Evolutionary conservation across 257 asterid species (phyloP).

Genomic region (Nicotiana attenuata): DNA sequence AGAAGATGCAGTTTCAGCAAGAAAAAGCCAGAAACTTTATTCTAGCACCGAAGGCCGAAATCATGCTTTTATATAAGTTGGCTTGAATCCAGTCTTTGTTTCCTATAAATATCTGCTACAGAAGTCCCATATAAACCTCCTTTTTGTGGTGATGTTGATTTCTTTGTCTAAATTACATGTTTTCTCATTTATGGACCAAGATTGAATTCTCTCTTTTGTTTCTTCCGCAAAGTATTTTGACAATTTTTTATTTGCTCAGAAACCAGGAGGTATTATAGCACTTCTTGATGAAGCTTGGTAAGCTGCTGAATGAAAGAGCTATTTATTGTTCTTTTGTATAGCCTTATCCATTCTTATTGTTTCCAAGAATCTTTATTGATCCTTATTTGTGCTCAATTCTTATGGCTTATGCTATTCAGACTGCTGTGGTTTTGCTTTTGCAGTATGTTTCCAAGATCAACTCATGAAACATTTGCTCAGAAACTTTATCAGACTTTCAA

Average conservation of each 20-base stretch:
- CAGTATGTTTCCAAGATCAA: slow-evolving; percentile 97
- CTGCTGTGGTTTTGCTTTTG: slow-evolving; percentile 16
- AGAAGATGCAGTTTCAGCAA: not conserved
- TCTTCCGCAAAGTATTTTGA: not conserved
- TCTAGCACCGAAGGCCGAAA: not conserved
- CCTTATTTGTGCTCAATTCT: not conserved
- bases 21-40: not conserved
- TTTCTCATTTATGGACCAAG: not conserved
- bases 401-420: not conserved
- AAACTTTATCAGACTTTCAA: slow-evolving; percentile 85
- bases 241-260: slow-evolving; percentile 37
- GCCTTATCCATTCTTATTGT: not conserved
- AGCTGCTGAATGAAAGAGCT: slow-evolving; percentile 11
- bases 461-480: slow-evolving; percentile 90
- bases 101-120: not conserved
- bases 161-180: not conserved
- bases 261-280: slow-evolving; percentile 96
- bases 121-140: not conserved
- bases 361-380: not conserved
- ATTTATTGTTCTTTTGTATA: not conserved
- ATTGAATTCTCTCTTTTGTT: not conserved
- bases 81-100: not conserved
- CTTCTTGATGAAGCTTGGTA: slow-evolving; percentile 99
- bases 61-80: not conserved
- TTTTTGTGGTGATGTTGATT: not conserved